A percentile compares a stretch with the other conserved stretches of the same genome.
phyloP scores from a whole-genome alignment of 768 basidiomycete genomes.

The Rhodotorula sphaerocarpa region DNA sequence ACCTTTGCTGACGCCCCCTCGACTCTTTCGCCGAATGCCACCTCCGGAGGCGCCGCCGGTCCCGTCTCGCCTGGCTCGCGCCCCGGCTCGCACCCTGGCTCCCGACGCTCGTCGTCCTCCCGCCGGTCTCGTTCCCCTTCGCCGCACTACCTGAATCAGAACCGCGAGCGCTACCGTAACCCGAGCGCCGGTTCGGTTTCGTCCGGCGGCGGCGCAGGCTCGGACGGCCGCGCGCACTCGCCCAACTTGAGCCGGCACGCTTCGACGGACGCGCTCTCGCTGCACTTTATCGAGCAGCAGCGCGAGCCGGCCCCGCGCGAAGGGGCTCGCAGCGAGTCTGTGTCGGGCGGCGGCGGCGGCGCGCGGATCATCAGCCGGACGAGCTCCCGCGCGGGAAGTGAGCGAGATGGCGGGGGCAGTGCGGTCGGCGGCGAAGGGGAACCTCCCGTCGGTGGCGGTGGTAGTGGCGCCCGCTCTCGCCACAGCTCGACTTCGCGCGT shows the following conservation, averaged over 20 bases:
- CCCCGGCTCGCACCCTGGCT: constrained; percentile 12
- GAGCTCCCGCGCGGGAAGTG: constrained; percentile 8
- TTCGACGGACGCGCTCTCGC: constrained; percentile 21
- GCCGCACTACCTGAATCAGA: not conserved
- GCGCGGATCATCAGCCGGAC: constrained; percentile 3
- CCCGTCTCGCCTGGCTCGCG: constrained; percentile 18
- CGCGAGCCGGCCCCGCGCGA: too few relatives aligned
- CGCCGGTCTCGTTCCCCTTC: constrained; percentile 13
- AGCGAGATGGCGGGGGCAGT: constrained; percentile 8
- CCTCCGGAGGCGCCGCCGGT: constrained; percentile 3
- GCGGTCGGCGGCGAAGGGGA: not conserved
- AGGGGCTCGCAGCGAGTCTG: not conserved
- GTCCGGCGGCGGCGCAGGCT: not conserved
- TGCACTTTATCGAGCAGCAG: constrained; percentile 28
- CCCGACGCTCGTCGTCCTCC: constrained; percentile 9
- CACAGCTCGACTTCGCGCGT: not conserved
- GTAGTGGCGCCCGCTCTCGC: not conserved
- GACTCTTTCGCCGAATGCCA: not conserved
- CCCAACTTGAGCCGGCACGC: constrained; percentile 24
- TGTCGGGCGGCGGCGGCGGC: not conserved
- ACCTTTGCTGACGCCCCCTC: constrained; percentile 26
- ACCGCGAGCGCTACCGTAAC: not conserved
- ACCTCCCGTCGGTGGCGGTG: not conserved
- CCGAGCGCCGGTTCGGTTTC: not conserved
- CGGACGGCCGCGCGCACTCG: constrained; percentile 17